Percentiles rank a stretch among this genome's conserved stretches.
Conservation (phyloP, 352 stramenopile species). For the Phytophthora meadii region DNA sequence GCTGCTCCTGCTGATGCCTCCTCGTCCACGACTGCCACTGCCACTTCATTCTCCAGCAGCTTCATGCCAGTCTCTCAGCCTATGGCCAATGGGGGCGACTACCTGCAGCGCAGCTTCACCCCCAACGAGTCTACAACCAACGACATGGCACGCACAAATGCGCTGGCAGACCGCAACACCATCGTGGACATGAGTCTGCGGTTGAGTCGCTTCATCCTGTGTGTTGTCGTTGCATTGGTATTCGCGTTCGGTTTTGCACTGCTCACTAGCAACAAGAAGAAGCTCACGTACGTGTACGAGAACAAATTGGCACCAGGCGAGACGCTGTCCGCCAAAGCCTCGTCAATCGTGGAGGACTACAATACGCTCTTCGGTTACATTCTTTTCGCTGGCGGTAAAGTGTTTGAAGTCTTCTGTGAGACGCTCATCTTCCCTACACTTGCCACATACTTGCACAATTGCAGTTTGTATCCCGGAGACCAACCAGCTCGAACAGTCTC, state of each 20-base stretch:
- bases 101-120: slow-evolving; percentile 32
- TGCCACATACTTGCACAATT: slow-evolving; percentile 68
- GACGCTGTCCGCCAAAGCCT: slow-evolving; percentile 35
- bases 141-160: slow-evolving; percentile 47
- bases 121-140: slow-evolving; percentile 13
- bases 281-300: slow-evolving; percentile 37
- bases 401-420: slow-evolving; percentile 68
- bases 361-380: slow-evolving; percentile 60
- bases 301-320: slow-evolving; percentile 20
- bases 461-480: slow-evolving; percentile 60
- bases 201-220: slow-evolving; percentile 47
- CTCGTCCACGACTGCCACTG: background rate
- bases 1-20: background rate
- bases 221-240: slow-evolving; percentile 41
- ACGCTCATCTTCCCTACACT: slow-evolving; percentile 68
- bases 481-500: slow-evolving; percentile 58
- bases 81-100: slow-evolving; percentile 5
- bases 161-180: slow-evolving; percentile 60
- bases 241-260: slow-evolving; percentile 52
- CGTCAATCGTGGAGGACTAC: slow-evolving; percentile 46
- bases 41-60: slow-evolving; percentile 14
- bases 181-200: slow-evolving; percentile 69
- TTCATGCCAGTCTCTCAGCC: slow-evolving; percentile 16
- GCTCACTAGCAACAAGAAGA: slow-evolving; percentile 48
- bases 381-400: slow-evolving; percentile 54